Evolutionary conservation across 106 monocot species (phyloP).

Genomic region (Alisma plantagoaquatica): DNA sequence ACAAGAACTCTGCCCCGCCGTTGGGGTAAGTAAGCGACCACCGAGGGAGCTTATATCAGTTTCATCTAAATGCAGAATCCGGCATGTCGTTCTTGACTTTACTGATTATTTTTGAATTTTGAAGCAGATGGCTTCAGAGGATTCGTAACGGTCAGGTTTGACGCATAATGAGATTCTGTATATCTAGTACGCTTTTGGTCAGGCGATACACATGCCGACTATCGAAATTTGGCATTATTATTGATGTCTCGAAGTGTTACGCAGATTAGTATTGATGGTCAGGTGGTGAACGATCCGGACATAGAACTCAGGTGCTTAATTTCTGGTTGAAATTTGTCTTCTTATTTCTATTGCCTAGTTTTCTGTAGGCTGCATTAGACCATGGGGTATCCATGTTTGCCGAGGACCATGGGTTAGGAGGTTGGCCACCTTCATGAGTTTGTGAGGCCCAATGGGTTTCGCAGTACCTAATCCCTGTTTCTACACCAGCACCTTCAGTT

Average conservation of each 20-base stretch:
- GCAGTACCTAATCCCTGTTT: not conserved
- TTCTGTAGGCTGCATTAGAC: not conserved
- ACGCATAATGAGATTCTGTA: no score
- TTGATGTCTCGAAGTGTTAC: no score
- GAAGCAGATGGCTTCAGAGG: conserved; percentile 59
- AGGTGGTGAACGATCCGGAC: conserved; percentile 43
- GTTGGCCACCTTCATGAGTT: no score
- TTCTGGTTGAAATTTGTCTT: not conserved
- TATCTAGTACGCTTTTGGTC: no score
- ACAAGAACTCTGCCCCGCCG: conserved; percentile 57
- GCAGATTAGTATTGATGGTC: conserved; percentile 55
- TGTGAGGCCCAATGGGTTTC: not conserved
- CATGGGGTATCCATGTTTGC: not conserved
- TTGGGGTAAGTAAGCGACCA: conserved; percentile 29
- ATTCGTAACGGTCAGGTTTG: conserved; percentile 69
- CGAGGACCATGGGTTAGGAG: no score
- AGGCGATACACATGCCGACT: no score
- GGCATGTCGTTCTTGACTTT: not conserved
- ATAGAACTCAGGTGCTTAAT: conserved; percentile 27
- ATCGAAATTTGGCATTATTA: no score
- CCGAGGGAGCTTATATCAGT: not conserved
- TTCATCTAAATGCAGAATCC: not conserved
- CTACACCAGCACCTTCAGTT: not conserved
- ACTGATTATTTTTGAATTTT: not conserved
- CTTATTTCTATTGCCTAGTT: not conserved